These are phyloP conservation scores for Aspergillus udagawae DNA, from an alignment of 2,329 filamentous ascomycete genomes.

Conservation along the genomic window DNA sequence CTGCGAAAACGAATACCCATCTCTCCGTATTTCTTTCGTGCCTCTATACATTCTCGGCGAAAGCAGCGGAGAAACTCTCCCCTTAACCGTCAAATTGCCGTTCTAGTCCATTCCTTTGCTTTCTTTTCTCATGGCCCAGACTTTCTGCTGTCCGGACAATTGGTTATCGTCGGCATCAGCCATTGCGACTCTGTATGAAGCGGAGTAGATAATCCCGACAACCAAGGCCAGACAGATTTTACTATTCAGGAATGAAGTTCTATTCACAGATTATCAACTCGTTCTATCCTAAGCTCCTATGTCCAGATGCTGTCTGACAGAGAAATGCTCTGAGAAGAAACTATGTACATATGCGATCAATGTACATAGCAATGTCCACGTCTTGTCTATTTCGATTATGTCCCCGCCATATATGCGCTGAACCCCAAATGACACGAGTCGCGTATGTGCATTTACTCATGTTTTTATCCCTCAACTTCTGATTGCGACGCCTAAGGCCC, in stretches of 20 bases:
- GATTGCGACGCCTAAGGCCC: constrained; percentile 1
- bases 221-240: neutral
- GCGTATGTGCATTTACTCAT: neutral
- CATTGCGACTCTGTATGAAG: neutral
- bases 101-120: constrained; percentile 14
- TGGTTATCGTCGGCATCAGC: neutral
- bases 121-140: constrained; percentile 12
- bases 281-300: neutral
- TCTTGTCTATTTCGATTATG: neutral
- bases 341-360: neutral
- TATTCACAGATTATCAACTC: neutral
- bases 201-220: neutral
- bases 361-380: neutral
- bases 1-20: constrained; percentile 14
- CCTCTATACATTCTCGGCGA: constrained; percentile 11
- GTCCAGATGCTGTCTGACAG: neutral
- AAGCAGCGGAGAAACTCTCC: constrained; percentile 14
- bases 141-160: constrained; percentile 1
- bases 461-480: neutral
- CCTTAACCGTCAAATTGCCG: constrained; percentile 6
- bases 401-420: neutral
- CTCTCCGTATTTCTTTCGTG: constrained; percentile 27
- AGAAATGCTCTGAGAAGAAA: neutral
- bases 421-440: neutral
- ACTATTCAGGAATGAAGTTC: neutral